A percentile compares a stretch with the other conserved stretches of the same genome.
Conservation (phyloP, 257 asterid species). For the Echium plantagineum region DNA sequence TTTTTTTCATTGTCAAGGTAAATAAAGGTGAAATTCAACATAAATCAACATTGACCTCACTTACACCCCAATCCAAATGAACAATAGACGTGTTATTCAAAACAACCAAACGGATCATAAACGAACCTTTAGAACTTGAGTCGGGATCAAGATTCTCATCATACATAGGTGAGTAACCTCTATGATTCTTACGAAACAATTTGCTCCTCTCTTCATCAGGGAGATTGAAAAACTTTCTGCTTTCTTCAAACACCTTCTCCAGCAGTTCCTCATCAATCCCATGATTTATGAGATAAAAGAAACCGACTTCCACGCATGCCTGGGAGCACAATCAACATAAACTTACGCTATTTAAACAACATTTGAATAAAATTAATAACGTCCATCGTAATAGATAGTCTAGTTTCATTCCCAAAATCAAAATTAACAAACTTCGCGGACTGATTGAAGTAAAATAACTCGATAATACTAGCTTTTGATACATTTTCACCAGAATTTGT, state of each 20-base stretch:
- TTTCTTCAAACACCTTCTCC: conserved; percentile 28
- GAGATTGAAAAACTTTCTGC: conserved; percentile 28
- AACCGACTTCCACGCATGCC: conserved; percentile 47
- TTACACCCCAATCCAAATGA: too few species aligned
- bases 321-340: not conserved
- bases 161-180: conserved; percentile 46
- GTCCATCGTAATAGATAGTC: too few species aligned
- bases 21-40: too few species aligned
- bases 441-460: too few species aligned
- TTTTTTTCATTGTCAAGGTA: too few species aligned
- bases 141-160: conserved; percentile 42
- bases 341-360: not conserved
- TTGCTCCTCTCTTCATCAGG: conserved; percentile 36
- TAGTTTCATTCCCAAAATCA: too few species aligned
- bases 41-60: too few species aligned
- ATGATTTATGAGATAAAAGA: conserved; percentile 54
- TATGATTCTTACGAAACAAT: conserved; percentile 21
- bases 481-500: too few species aligned
- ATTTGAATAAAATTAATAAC: not conserved
- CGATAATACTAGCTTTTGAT: too few species aligned
- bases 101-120: too few species aligned
- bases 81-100: too few species aligned
- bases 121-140: conserved; percentile 24
- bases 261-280: conserved; percentile 36
- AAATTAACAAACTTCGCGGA: too few species aligned